Base-by-base conservation (phyloP, 2,329 filamentous ascomycete species). In the Fusarium dimerum region DNA sequence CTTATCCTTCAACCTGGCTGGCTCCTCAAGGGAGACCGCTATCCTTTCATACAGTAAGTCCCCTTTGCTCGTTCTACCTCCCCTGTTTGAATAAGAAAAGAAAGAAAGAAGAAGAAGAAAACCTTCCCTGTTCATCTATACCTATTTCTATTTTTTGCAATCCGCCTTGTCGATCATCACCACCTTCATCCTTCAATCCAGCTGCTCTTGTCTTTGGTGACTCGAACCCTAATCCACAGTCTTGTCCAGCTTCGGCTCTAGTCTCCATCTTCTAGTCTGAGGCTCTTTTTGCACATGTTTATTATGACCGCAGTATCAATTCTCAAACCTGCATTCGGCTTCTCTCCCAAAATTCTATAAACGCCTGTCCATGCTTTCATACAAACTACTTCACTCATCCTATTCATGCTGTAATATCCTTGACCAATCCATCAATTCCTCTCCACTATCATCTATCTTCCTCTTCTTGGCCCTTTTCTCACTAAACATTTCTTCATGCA, bases 61-160 rank as follows among this genome's bases (percentile, higher is more conserved):
- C n/a, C 20, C 20, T 26, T 26, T 26, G 5, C 20, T 7, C 7
- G 43, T 56, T 49, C 52, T 26, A 26, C 20, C 54, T 26, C 42
- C 40, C 10, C 11, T 18, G 38, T 39, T 30, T 36, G 40, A 12
- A 32, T 32, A 12, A 32, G 12, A 12, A 32, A 32, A 32, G 30
- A 32, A 12, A 32, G 12, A 5, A 36, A 36, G 32, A 36, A 36
- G 32, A 36, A 36, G 13, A 36, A 36, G 9, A 36, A 36, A 9
- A 36, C 32, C 32, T 9, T 36, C 11, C 13, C 9, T 9, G 11
- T 36, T 36, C 13, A 15, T 36, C 11, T 9, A 12, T 15, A 12
- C 32, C 32, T 15, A 10, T 36, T 32, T 32, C 30, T 12, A 6
- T 32, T 32, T 15, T 15, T 15, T 36, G 10, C 32, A 5, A 36